These are phyloP conservation scores for Pleurotus platypus DNA, from an alignment of 768 basidiomycete species.

Conservation along the genomic window DNA sequence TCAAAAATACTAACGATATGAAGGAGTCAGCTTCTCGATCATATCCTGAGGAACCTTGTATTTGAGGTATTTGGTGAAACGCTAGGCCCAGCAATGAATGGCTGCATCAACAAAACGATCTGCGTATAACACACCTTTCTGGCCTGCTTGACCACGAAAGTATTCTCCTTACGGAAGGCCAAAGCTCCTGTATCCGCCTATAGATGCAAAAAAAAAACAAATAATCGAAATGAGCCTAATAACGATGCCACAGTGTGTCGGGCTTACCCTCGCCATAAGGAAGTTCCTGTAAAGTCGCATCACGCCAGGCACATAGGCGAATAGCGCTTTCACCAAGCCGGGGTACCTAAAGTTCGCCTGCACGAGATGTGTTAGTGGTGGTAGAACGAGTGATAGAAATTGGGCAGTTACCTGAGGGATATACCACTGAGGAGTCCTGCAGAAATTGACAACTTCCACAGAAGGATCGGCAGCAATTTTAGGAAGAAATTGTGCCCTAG, in stretches of 20 bases:
- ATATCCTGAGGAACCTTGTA: slow-evolving; percentile 46
- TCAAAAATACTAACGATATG: slow-evolving; percentile 36
- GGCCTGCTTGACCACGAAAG: slow-evolving; percentile 22
- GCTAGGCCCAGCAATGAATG: slow-evolving; percentile 21
- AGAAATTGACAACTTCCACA: slow-evolving; percentile 53
- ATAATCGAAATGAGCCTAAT: background rate
- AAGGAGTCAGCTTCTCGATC: slow-evolving; percentile 43
- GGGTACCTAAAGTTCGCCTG: slow-evolving; percentile 41
- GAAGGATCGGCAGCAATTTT: slow-evolving; percentile 45
- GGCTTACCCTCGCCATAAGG: slow-evolving; percentile 44
- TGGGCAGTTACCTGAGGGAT: slow-evolving; percentile 39
- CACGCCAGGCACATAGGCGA: slow-evolving; percentile 47
- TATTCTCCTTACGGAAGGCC: slow-evolving; percentile 39
- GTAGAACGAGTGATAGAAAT: background rate
- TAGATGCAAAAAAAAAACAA: background rate
- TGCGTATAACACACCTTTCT: slow-evolving; percentile 24
- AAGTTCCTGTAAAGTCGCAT: slow-evolving; percentile 44
- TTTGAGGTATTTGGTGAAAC: slow-evolving; percentile 42
- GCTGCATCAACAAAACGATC: background rate
- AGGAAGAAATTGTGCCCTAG: slow-evolving; percentile 60
- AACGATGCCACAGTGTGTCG: background rate
- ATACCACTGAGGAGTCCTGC: slow-evolving; percentile 59
- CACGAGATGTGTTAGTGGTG: background rate
- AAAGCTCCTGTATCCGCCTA: slow-evolving; percentile 35
- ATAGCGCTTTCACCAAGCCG: slow-evolving; percentile 45